Conservation (phyloP, 805 yeast species). For the Wickerhamomyces tratensis region DNA sequence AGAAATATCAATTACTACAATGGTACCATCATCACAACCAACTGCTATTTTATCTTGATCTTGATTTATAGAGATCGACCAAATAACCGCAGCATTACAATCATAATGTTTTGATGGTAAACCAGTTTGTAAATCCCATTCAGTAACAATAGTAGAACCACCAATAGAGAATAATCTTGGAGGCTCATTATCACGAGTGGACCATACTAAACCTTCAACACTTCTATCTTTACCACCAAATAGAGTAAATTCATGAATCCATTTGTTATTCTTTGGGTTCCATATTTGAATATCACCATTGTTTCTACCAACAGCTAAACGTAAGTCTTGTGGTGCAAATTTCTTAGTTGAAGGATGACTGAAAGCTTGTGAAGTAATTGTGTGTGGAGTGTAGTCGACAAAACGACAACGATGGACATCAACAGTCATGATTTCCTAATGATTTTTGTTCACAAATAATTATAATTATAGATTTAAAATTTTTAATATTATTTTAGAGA, state of each 20-base stretch:
- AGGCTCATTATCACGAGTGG: conserved; percentile 34
- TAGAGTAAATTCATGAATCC: conserved; percentile 70
- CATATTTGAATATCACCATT: conserved; percentile 95
- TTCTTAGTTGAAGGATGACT: conserved; percentile 47
- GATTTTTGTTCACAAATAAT: neutral
- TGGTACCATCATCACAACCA: conserved; percentile 94
- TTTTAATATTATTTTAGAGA: neutral
- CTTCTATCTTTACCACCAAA: conserved; percentile 79
- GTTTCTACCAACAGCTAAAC: conserved; percentile 86
- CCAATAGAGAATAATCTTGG: conserved; percentile 86
- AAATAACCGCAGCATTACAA: conserved; percentile 87
- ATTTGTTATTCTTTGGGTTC: conserved; percentile 67
- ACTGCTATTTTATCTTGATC: conserved; percentile 61
- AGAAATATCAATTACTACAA: conserved; percentile 72
- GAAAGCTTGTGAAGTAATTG: conserved; percentile 74
- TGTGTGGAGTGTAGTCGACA: conserved; percentile 79
- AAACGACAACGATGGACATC: conserved; percentile 79
- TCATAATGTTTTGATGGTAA: conserved; percentile 68
- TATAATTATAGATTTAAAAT: no score
- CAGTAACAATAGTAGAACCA: conserved; percentile 84
- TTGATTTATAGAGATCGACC: conserved; percentile 72
- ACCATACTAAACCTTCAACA: conserved; percentile 86
- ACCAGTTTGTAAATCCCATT: conserved; percentile 80
- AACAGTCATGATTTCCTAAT: neutral
- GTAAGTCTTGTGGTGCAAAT: conserved; percentile 42